Base-by-base conservation (phyloP, 2,329 filamentous ascomycete species). In the Xylariaceae sp. region DNA sequence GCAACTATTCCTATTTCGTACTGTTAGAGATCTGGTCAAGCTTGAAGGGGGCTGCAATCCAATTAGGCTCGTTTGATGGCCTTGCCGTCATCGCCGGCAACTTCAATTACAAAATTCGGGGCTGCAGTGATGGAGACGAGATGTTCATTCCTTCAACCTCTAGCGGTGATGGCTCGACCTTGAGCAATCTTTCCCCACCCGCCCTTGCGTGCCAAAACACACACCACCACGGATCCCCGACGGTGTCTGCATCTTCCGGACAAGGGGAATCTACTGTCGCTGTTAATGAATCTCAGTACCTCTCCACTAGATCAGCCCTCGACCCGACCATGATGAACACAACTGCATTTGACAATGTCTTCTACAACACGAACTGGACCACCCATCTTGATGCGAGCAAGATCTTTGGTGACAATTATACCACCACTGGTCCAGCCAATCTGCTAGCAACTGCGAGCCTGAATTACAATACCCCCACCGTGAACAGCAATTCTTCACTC, bases 251-350 rank as follows among this genome's bases (percentile, higher is more conserved):
- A 14, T 27, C 32, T 20, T 10, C 42, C 17, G 34, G 36, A 7
- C 36, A 44, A 6, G 41, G 45, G 22, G 21, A 17, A 33, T 48
- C 50, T n/a, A 8, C 40, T 12, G 42, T 53, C 19, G 39, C 40
- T 14, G 42, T 53, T 21, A 40, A 53, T 22, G 40, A 46, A 25
- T 17, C 16, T 11, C 44, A 43, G n/a, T 53, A 53, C 41, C 22
- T 40, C 34, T 35, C 35, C 20, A 40, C 23, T 21, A 44, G 42
- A 22, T 17, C 22, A 6, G 42, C 46, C 4, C 40, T 53, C 17
- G 23, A 42, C 4, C 17, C 14, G 2, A n/a, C n/a, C 7, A 35
- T 49, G 4, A 40, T 34, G 17, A 45, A 50, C 16, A 17, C 48
- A 19, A 36, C 44, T 17, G 25, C 40, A n/a, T 49, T 49, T 20